Evolutionary conservation across 805 yeast genomes (phyloP).

Genomic region (Saccharomycopsis guyanensis): DNA sequence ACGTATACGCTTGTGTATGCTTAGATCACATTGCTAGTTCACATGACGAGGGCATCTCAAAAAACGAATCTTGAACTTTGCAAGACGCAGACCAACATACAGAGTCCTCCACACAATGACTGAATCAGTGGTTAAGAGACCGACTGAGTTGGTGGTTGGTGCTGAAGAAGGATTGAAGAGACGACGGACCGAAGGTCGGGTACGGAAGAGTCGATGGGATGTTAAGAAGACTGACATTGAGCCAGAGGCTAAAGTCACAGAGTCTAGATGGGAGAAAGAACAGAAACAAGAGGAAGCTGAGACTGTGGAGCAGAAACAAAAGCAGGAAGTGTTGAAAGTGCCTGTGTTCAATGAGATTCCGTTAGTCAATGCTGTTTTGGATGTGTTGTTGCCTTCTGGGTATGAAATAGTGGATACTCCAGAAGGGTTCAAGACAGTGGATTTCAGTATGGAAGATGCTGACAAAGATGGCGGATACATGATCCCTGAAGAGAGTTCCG

Average conservation of each 20-base stretch:
- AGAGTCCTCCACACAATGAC: too few relatives aligned
- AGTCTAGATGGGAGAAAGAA: slow-evolving; percentile 10
- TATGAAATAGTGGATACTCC: slow-evolving; percentile 18
- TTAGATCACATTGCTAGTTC: too few relatives aligned
- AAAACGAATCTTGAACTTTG: too few relatives aligned
- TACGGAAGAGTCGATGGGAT: slow-evolving; percentile 18
- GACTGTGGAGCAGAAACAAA: not conserved
- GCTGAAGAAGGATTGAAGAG: not conserved
- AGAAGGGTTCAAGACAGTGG: slow-evolving; percentile 10
- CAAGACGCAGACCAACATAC: too few relatives aligned
- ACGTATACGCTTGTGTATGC: too few relatives aligned
- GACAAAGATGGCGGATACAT: slow-evolving; percentile 30
- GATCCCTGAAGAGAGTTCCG: slow-evolving; percentile 43
- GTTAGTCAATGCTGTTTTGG: slow-evolving; percentile 11
- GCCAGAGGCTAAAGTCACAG: not conserved
- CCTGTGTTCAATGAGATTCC: slow-evolving; percentile 16
- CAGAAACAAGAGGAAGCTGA: slow-evolving; percentile 3
- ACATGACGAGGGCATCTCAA: too few relatives aligned
- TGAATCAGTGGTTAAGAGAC: too few relatives aligned
- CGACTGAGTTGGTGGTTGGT: too few relatives aligned
- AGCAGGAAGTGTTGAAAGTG: not conserved
- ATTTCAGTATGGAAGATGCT: not conserved
- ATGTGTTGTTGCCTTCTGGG: slow-evolving; percentile 14
- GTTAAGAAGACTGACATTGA: slow-evolving; percentile 1
- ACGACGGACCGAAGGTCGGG: slow-evolving; percentile 2